These are phyloP conservation scores for Salinomyces thailandicus DNA, from an alignment of 2,329 filamentous ascomycete genomes.

Conservation along the genomic window DNA sequence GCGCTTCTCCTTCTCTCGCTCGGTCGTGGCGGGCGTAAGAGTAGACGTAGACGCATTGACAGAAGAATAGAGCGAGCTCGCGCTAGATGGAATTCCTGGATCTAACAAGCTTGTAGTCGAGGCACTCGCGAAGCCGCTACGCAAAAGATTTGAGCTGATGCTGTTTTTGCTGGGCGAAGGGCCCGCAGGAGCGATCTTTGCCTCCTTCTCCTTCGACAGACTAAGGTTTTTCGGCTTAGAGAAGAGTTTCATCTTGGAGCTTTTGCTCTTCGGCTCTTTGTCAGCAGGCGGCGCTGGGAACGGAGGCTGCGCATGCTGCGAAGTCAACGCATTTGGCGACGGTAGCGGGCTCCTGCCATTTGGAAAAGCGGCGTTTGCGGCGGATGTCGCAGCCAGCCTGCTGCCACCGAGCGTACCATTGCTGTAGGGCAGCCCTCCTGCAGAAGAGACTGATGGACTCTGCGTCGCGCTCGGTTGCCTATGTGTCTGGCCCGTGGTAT, in stretches of 20 bases:
- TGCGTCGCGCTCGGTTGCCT: slow-evolving; percentile 19
- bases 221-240: slow-evolving; percentile 66
- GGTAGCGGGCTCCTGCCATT: slow-evolving; percentile 42
- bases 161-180: slow-evolving; percentile 49
- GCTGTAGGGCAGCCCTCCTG: slow-evolving; percentile 36
- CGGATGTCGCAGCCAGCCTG: slow-evolving; percentile 57
- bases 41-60: slow-evolving; percentile 70
- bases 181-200: slow-evolving; percentile 52
- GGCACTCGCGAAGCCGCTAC: slow-evolving; percentile 55
- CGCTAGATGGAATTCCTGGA: slow-evolving; percentile 40
- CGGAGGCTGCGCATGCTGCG: slow-evolving; percentile 5
- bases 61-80: slow-evolving; percentile 58
- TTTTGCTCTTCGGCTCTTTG: slow-evolving; percentile 56
- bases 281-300: slow-evolving; percentile 16
- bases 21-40: slow-evolving; percentile 49
- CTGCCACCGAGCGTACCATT: slow-evolving; percentile 52
- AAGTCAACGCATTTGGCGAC: slow-evolving; percentile 28
- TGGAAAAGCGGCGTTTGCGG: slow-evolving; percentile 64
- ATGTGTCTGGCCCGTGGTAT: slow-evolving; percentile 17
- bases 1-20: slow-evolving; percentile 64
- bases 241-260: slow-evolving; percentile 73
- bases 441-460: slow-evolving; percentile 19
- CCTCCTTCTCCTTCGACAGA: slow-evolving; percentile 56
- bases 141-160: slow-evolving; percentile 48
- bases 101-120: slow-evolving; percentile 61